A percentile compares a stretch with the other conserved stretches of the same genome.
phyloP scores from a whole-genome alignment of 345 rosid genomes.

The Salix dunnii region DNA sequence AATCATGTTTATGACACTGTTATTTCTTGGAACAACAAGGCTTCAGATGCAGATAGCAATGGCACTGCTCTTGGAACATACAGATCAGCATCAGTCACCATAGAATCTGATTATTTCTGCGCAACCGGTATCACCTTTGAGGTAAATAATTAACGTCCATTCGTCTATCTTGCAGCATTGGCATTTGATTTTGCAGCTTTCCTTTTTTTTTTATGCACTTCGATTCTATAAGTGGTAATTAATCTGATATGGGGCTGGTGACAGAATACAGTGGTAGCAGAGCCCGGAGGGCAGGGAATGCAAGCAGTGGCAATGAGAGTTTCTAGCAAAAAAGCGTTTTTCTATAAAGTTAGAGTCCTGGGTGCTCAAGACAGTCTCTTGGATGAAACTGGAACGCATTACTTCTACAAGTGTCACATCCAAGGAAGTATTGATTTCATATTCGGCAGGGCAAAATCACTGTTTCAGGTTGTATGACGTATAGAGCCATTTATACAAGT shows the following conservation, averaged over 20 bases:
- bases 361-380: constrained; percentile 92
- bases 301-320: constrained; percentile 83
- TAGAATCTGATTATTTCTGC: constrained; percentile 73
- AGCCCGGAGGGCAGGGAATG: constrained; percentile 60
- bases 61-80: constrained; percentile 65
- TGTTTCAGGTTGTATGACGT: constrained; percentile 47
- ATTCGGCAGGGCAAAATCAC: constrained; percentile 73
- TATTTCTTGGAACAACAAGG: constrained; percentile 68
- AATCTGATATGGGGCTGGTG: constrained; percentile 3
- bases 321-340: constrained; percentile 70
- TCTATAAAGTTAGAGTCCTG: constrained; percentile 58
- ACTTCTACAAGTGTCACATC: constrained; percentile 61
- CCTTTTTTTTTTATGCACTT: not conserved
- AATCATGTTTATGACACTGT: constrained; percentile 37
- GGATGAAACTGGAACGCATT: constrained; percentile 79
- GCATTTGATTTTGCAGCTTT: not conserved
- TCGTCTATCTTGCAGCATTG: not conserved
- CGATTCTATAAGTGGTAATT: not conserved
- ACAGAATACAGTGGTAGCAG: constrained; percentile 78
- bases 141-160: constrained; percentile 28
- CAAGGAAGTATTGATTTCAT: constrained; percentile 84
- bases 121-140: constrained; percentile 78
- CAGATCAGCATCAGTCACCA: constrained; percentile 64
- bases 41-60: constrained; percentile 53
- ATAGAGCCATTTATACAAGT: not conserved